Evolutionary conservation across 2,329 filamentous ascomycete genomes (phyloP), one percentile per base, ranked within the genome.

Genomic region (Cercospora canescens): DNA sequence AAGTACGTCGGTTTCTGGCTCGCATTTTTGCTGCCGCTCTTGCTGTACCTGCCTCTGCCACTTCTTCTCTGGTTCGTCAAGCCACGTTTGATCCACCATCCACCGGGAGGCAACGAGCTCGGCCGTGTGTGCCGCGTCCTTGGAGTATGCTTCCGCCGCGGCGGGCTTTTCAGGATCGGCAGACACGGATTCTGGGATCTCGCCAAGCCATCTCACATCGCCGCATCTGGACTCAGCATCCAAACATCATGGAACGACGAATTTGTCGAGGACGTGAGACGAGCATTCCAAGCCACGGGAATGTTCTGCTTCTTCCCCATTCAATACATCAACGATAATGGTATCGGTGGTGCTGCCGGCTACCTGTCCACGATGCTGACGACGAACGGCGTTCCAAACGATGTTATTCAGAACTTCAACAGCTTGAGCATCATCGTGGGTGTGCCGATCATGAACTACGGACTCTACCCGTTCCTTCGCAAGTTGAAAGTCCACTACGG

Each of bases 191-290:
- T 63, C 67, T 76, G 72, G 72, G 71, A 75, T 16, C 64, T 67
- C 12, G 74, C 71, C 3, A 74, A 73, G 64, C 74, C 74, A 14
- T 71, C 69, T 4, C 71, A 70, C 63, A 70, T 76, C 37, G 67
- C 70, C 26, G 72, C 68, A n/a, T 57, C 61, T 7, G 72, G 72
- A 21, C 62, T 67, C 21, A 65, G 41, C 56, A 69, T 71, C 56
- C 11, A 59, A 12, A 71, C 70, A 2, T 45, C 81, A 0, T 92
- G 89, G 88, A 84, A 89, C 63, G 88, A 91, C 72, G 82, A 85
- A 70, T 92, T 92, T 70, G 82, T 92, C 50, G 88, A 91, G 6
- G 90, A 92, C 73, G 81, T 92, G 52, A 89, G 89, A 79, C 87
- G 88, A 35, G 84, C 85, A 4, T 67, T 68, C 62, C 68, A 70